Evolutionary conservation across 2,329 filamentous ascomycete species (phyloP).

Genomic region (Neoarthrinium moseri): DNA sequence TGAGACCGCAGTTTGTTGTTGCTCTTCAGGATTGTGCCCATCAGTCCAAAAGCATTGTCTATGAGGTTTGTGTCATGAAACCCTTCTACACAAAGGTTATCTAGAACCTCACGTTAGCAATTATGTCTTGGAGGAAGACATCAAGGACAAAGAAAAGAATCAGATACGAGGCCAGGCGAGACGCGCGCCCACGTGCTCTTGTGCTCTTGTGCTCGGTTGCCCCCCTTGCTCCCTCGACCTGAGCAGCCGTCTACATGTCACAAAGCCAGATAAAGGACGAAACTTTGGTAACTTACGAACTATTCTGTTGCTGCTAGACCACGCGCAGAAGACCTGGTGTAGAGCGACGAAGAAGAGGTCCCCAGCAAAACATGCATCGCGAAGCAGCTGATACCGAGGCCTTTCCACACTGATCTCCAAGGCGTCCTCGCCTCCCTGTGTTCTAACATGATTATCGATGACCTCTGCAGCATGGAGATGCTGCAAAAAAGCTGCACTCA

Average conservation of each 20-base stretch:
- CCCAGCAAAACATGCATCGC: conserved; percentile 49
- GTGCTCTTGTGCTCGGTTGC: too few relatives aligned
- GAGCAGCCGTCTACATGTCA: too few relatives aligned
- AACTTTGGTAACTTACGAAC: conserved; percentile 28
- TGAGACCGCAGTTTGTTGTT: conserved; percentile 30
- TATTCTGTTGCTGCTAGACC: conserved; percentile 37
- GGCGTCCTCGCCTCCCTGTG: conserved; percentile 14
- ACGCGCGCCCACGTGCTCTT: too few relatives aligned
- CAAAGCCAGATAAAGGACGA: background rate
- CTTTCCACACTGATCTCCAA: conserved; percentile 35
- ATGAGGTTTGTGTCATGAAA: conserved; percentile 18
- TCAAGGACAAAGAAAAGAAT: background rate
- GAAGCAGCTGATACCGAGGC: conserved; percentile 53
- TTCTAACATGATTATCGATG: conserved; percentile 13
- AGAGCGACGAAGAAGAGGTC: conserved; percentile 66
- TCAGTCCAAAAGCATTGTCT: conserved; percentile 31
- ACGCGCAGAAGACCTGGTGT: conserved; percentile 64
- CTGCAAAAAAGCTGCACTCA: conserved; percentile 16
- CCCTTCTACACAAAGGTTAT: conserved; percentile 29
- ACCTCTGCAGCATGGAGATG: conserved; percentile 10
- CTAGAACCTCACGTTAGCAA: background rate
- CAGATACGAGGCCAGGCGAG: background rate
- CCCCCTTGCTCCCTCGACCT: too few relatives aligned
- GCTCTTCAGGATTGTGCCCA: conserved; percentile 35
- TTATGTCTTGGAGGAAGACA: background rate